phyloP scores from a whole-genome alignment of 768 basidiomycete genomes.

The Boletus huronensis region DNA sequence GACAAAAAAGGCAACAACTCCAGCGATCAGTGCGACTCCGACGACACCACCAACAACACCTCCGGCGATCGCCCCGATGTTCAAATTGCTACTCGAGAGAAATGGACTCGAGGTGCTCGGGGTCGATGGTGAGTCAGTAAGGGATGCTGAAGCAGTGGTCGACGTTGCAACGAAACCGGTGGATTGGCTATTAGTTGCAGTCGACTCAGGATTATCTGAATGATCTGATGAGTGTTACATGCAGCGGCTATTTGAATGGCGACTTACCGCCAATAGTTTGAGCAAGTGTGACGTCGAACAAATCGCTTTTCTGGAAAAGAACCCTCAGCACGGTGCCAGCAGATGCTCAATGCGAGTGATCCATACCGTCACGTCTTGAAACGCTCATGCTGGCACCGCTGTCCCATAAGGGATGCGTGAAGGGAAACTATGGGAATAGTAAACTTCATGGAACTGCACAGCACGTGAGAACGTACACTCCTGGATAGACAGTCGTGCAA shows the following conservation, averaged over 20 bases:
- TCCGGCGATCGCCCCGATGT: not conserved
- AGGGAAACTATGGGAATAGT: not conserved
- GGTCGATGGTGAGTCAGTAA: not conserved
- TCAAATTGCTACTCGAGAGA: not conserved
- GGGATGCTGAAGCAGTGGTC: not conserved
- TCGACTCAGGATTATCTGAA: not conserved
- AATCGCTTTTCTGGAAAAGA: not conserved
- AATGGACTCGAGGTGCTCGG: not conserved
- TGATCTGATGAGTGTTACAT: not conserved
- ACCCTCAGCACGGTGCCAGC: slow-evolving; percentile 1
- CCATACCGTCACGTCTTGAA: slow-evolving; percentile 47
- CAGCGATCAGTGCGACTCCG: not conserved
- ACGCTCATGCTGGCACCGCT: slow-evolving; percentile 61
- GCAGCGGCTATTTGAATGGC: not conserved
- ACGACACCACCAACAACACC: not conserved
- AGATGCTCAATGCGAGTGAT: not conserved
- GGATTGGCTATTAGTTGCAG: not conserved
- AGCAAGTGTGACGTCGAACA: not conserved
- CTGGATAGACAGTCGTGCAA: not conserved
- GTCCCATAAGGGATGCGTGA: slow-evolving; percentile 30
- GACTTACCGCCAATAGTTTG: not conserved
- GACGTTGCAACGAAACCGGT: not conserved
- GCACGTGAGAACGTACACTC: not conserved
- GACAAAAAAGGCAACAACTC: not conserved
- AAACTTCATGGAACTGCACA: not conserved